Conservation (phyloP, 2,329 filamentous ascomycete genomes). For the Botrytis sinoallii region DNA sequence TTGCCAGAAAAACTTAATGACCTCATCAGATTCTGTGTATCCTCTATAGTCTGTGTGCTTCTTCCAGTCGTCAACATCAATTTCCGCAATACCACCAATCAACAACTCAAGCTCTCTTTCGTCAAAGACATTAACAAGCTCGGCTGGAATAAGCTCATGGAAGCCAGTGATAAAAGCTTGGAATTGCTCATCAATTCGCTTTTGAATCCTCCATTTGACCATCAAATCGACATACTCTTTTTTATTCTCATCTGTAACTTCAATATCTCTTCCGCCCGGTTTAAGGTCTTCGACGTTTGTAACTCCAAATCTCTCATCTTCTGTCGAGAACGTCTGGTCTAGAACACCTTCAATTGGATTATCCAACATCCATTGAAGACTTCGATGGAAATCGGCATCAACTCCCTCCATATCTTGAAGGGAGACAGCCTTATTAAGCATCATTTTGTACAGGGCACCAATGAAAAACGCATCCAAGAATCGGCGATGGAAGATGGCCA, state of each 20-base stretch:
- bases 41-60: conserved; percentile 99
- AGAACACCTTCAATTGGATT: conserved; percentile 95
- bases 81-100: conserved; percentile 99
- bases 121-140: conserved; percentile 97
- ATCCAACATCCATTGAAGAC: conserved; percentile 94
- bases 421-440: conserved; percentile 86
- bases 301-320: conserved; percentile 95
- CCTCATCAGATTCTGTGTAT: conserved; percentile 95
- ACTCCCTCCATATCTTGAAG: conserved; percentile 98
- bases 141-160: conserved; percentile 93
- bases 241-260: conserved; percentile 98
- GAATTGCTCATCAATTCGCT: conserved; percentile 97
- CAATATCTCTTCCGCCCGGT: conserved; percentile 83
- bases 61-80: conserved; percentile 99
- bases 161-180: conserved; percentile 96
- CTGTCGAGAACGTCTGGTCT: conserved; percentile 93
- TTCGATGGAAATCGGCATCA: conserved; percentile 95
- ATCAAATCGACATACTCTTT: conserved; percentile 98
- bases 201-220: conserved; percentile 98
- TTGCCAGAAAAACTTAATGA: conserved; percentile 99
- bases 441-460: conserved; percentile 99
- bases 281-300: conserved; percentile 92
- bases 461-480: conserved; percentile 99
- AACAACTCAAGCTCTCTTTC: conserved; percentile 94
- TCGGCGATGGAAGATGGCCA: conserved; percentile 96